A percentile compares a stretch with the other conserved stretches of the same genome.
Evolutionary conservation across 306 rosid genomes (phyloP).

Genomic region (Fragaria iinumae): DNA sequence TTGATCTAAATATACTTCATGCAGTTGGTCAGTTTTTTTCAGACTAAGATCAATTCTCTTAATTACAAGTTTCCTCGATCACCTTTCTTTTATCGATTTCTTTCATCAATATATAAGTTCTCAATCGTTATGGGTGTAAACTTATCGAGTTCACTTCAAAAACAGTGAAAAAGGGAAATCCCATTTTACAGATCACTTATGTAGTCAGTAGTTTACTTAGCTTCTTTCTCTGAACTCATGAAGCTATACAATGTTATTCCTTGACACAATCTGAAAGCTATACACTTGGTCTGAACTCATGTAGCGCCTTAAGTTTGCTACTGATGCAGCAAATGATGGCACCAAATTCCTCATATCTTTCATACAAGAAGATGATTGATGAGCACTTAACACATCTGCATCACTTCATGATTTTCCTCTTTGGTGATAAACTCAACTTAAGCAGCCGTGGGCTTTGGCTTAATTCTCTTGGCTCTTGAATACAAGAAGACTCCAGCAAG

Average conservation of each 20-base stretch:
- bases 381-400: not conserved
- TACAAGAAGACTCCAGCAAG: slow-evolving; percentile 74
- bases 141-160: no score
- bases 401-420: not conserved
- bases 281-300: not conserved
- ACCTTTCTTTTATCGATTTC: no score
- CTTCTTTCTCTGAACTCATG: no score
- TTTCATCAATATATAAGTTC: no score
- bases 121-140: no score
- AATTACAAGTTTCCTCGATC: no score
- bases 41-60: no score
- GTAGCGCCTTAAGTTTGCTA: not conserved
- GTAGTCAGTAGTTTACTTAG: no score
- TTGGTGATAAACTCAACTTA: slow-evolving; percentile 17
- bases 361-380: not conserved
- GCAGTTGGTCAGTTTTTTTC: no score
- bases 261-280: not conserved
- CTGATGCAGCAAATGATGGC: not conserved
- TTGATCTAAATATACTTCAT: no score
- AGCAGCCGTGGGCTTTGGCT: slow-evolving; percentile 42
- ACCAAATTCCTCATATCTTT: not conserved
- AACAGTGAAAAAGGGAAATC: not conserved
- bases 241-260: no score
- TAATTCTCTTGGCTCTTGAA: slow-evolving; percentile 53
- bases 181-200: no score